Evolutionary conservation across 2,329 filamentous ascomycete genomes (phyloP).

Genomic region (Trichoderma sp.): DNA sequence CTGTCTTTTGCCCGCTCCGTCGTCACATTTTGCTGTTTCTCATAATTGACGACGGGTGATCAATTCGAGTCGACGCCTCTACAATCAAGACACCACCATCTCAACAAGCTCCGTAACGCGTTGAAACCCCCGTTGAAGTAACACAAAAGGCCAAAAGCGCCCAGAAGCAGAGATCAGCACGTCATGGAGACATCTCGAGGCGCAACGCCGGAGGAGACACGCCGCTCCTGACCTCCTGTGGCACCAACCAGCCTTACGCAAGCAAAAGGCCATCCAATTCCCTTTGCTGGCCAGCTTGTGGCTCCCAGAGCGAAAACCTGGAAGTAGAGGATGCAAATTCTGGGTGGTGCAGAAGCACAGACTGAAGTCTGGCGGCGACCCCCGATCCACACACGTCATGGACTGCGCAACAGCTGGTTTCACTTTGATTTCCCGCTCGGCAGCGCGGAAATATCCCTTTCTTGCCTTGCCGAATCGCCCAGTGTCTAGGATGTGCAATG

Average conservation of each 20-base stretch:
- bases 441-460: not conserved
- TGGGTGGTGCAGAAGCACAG: not conserved
- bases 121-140: slow-evolving; percentile 4
- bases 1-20: not conserved
- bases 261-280: slow-evolving; percentile 8
- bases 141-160: slow-evolving; percentile 1
- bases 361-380: slow-evolving; percentile 7
- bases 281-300: not conserved
- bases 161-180: not conserved
- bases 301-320: slow-evolving; percentile 16
- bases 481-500: not conserved
- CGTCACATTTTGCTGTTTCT: not conserved
- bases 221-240: not conserved
- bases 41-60: not conserved
- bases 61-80: not conserved
- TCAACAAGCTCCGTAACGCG: not conserved
- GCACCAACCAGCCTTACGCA: slow-evolving; percentile 10
- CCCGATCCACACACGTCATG: slow-evolving; percentile 29
- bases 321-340: slow-evolving; percentile 1
- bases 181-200: slow-evolving; percentile 16
- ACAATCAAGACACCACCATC: not conserved
- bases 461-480: not conserved
- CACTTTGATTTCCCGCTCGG: not conserved
- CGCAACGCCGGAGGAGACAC: not conserved
- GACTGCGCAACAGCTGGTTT: slow-evolving; percentile 20